phyloP scores from a whole-genome alignment of 1,139 yeast genomes.

The Lipomyces yarrowii region DNA sequence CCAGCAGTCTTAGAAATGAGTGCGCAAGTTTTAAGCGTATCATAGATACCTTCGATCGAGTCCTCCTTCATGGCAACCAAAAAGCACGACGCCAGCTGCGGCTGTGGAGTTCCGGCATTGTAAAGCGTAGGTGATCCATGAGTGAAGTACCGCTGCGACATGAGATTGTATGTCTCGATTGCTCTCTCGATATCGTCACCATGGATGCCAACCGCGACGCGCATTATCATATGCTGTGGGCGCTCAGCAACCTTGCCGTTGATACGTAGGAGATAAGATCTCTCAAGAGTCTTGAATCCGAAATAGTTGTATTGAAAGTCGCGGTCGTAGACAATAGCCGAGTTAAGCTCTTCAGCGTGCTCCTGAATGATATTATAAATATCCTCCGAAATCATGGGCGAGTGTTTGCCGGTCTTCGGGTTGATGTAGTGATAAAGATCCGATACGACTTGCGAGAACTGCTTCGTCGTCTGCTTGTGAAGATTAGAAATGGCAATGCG shows the following conservation, averaged over 20 bases:
- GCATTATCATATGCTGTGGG: slow-evolving; percentile 87
- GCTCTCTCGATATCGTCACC: slow-evolving; percentile 71
- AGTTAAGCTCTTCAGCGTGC: slow-evolving; percentile 71
- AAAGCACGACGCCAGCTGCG: slow-evolving; percentile 90
- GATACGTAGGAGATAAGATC: slow-evolving; percentile 74
- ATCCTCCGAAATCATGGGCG: slow-evolving; percentile 83
- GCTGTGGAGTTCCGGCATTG: slow-evolving; percentile 86
- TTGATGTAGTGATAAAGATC: slow-evolving; percentile 74
- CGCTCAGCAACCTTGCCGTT: slow-evolving; percentile 80
- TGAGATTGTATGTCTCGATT: slow-evolving; percentile 77
- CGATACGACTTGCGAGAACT: slow-evolving; percentile 75
- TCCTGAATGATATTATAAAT: slow-evolving; percentile 63
- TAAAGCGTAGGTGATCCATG: slow-evolving; percentile 90
- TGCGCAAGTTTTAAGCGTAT: slow-evolving; percentile 83
- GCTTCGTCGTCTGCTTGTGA: slow-evolving; percentile 91
- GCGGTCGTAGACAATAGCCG: slow-evolving; percentile 80
- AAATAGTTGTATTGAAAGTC: slow-evolving; percentile 82
- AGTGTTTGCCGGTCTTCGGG: slow-evolving; percentile 70
- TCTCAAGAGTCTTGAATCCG: slow-evolving; percentile 85
- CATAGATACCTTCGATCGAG: slow-evolving; percentile 87
- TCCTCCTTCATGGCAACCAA: slow-evolving; percentile 86
- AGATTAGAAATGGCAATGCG: slow-evolving; percentile 89
- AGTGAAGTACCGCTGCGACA: slow-evolving; percentile 82
- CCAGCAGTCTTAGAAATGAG: slow-evolving; percentile 88
- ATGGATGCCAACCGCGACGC: slow-evolving; percentile 88